These are phyloP conservation scores for Penicillium brasilianum DNA, from an alignment of 2,329 filamentous ascomycete species.

Conservation along the genomic window DNA sequence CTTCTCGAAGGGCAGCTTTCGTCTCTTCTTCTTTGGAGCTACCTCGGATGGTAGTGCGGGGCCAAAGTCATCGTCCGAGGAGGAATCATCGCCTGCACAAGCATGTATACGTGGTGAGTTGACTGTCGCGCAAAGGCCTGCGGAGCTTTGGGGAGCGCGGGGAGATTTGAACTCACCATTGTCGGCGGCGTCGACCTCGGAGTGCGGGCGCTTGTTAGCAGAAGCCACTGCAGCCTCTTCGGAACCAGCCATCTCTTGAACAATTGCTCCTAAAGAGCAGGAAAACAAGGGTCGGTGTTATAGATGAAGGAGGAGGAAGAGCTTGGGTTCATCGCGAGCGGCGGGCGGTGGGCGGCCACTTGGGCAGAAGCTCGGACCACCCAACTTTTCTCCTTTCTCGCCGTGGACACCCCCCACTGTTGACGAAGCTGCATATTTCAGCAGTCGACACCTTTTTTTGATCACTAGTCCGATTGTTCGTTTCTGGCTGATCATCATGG, in stretches of 20 bases:
- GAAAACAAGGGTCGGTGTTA: background rate
- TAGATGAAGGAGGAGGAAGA: conserved; percentile 15
- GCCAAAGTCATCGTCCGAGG: conserved; percentile 84
- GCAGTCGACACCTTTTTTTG: conserved; percentile 30
- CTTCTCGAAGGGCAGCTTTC: conserved; percentile 91
- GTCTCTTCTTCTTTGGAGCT: conserved; percentile 85
- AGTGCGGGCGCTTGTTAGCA: conserved; percentile 62
- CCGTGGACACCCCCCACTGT: conserved; percentile 31
- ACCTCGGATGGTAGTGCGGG: conserved; percentile 82
- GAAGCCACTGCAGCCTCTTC: conserved; percentile 29
- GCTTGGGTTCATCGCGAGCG: conserved; percentile 23
- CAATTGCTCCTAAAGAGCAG: background rate
- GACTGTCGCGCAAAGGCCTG: conserved; percentile 23
- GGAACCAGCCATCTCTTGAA: conserved; percentile 35
- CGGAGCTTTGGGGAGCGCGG: conserved; percentile 4
- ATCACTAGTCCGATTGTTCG: conserved; percentile 28
- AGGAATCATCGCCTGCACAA: conserved; percentile 58
- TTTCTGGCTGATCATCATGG: conserved; percentile 38
- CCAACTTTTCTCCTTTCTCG: conserved; percentile 37
- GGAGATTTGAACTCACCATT: conserved; percentile 33
- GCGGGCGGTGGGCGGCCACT: conserved; percentile 30
- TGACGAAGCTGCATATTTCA: conserved; percentile 31
- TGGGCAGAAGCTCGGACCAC: conserved; percentile 33
- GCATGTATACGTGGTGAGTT: conserved; percentile 19
- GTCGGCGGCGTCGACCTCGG: conserved; percentile 57